Conservation (phyloP, 306 rosid species). For the Dryas octopetala region DNA sequence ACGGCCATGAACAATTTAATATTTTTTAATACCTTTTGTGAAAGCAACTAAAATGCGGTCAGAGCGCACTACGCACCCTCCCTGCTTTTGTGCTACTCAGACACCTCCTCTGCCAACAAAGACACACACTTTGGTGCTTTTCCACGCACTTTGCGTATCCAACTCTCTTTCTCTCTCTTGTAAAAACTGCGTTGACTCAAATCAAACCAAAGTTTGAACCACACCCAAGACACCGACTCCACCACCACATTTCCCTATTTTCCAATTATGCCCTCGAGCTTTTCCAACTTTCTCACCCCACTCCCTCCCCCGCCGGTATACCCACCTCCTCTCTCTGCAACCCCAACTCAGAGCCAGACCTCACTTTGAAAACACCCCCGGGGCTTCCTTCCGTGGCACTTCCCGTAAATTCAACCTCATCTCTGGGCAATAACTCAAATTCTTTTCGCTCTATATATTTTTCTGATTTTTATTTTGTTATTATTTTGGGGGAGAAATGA, state of each 20-base stretch:
- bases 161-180: slow-evolving; percentile 39
- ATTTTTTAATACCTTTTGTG: no score
- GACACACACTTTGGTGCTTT: slow-evolving; percentile 15
- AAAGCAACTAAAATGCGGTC: not conserved
- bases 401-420: not conserved
- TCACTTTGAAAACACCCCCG: no score
- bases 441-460: not conserved
- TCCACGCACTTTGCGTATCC: slow-evolving; percentile 64
- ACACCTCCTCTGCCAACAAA: not conserved
- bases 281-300: slow-evolving; percentile 1
- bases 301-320: slow-evolving; percentile 11
- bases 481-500: slow-evolving; percentile 43
- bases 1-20: no score
- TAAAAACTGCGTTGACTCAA: slow-evolving; percentile 71
- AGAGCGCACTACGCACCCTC: no score
- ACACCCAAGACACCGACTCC: not conserved
- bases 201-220: not conserved
- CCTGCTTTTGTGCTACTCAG: not conserved
- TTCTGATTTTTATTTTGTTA: not conserved
- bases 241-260: not conserved
- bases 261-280: not conserved
- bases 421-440: not conserved
- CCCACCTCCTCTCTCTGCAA: not conserved
- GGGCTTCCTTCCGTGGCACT: not conserved
- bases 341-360: not conserved